Evolutionary conservation across 2,329 filamentous ascomycete genomes (phyloP).

Genomic region (Stagonosporopsis rhizophila): DNA sequence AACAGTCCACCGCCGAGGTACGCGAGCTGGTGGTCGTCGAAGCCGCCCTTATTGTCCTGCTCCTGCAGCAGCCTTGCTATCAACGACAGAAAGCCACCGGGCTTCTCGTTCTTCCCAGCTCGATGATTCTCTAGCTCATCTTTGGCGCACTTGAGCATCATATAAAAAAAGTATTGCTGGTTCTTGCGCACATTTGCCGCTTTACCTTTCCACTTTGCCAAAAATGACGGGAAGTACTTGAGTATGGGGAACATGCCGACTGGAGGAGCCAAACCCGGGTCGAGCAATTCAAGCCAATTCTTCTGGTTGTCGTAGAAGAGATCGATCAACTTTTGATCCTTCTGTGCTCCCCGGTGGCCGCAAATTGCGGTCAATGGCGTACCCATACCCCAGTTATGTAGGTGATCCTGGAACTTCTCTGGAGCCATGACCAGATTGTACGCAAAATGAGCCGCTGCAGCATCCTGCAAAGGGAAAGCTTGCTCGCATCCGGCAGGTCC

Average conservation of each 20-base stretch:
- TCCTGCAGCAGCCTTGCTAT: conserved; percentile 1
- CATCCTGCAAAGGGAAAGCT: conserved; percentile 49
- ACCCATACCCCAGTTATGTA: conserved; percentile 7
- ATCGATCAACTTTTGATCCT: conserved; percentile 1
- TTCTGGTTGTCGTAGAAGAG: conserved; percentile 10
- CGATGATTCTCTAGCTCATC: background rate
- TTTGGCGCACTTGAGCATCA: conserved; percentile 8
- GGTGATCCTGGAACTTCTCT: conserved; percentile 35
- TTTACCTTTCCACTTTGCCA: conserved; percentile 1
- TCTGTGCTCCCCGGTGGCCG: conserved; percentile 9
- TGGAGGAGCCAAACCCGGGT: conserved; percentile 1
- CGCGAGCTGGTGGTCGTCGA: conserved; percentile 26
- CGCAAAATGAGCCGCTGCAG: conserved; percentile 45
- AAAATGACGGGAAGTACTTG: conserved; percentile 1
- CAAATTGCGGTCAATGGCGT: conserved; percentile 5
- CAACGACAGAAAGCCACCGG: conserved; percentile 1
- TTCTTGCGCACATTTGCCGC: conserved; percentile 3
- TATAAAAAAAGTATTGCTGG: background rate
- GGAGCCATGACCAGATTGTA: conserved; percentile 28
- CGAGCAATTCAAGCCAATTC: conserved; percentile 6
- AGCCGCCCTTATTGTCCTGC: conserved; percentile 10
- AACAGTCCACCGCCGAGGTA: conserved; percentile 27
- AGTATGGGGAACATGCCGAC: conserved; percentile 8
- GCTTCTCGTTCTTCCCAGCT: background rate
- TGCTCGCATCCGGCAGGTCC: conserved; percentile 43